A percentile compares a stretch with the other conserved stretches of the same genome.
phyloP scores from a whole-genome alignment of 345 rosid species.

The Melaleuca quinquenervia region DNA sequence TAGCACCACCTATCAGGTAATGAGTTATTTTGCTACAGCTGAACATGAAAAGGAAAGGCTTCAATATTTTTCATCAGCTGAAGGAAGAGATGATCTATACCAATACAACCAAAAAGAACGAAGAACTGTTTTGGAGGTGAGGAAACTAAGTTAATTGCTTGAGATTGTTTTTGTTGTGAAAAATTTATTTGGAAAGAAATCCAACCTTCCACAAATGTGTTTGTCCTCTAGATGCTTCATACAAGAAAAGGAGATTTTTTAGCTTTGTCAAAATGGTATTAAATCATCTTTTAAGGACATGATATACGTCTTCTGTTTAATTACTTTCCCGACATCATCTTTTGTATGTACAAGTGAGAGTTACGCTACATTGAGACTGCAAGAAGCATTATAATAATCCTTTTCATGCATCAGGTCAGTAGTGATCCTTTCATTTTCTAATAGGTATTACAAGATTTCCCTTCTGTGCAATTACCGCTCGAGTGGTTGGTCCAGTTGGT shows the following conservation, averaged over 20 bases:
- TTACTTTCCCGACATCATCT: not conserved
- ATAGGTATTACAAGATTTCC: constrained; percentile 89
- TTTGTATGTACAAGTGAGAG: not conserved
- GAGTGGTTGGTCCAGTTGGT: constrained; percentile 94
- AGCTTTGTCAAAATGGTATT: not conserved
- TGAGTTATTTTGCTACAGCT: constrained; percentile 82
- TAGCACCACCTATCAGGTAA: constrained; percentile 31
- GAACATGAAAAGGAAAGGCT: constrained; percentile 82
- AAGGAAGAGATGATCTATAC: constrained; percentile 93
- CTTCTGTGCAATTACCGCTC: constrained; percentile 84
- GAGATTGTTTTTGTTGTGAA: not conserved
- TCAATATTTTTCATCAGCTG: constrained; percentile 75
- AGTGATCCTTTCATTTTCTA: not conserved
- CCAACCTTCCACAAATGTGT: not conserved
- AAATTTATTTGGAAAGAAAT: not conserved
- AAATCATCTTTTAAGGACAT: not conserved
- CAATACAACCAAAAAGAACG: constrained; percentile 90
- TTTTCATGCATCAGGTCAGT: not conserved
- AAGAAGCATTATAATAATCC: not conserved
- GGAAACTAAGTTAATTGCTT: not conserved
- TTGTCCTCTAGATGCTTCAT: not conserved
- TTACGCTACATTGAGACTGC: not conserved
- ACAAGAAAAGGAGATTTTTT: not conserved
- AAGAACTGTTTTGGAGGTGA: constrained; percentile 84
- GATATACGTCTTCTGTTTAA: not conserved